A percentile compares a stretch with the other conserved stretches of the same genome.
These are phyloP conservation scores for Massariosphaeria phaeospora DNA, from an alignment of 495 filamentous ascomycete genomes.

Conservation along the genomic window DNA sequence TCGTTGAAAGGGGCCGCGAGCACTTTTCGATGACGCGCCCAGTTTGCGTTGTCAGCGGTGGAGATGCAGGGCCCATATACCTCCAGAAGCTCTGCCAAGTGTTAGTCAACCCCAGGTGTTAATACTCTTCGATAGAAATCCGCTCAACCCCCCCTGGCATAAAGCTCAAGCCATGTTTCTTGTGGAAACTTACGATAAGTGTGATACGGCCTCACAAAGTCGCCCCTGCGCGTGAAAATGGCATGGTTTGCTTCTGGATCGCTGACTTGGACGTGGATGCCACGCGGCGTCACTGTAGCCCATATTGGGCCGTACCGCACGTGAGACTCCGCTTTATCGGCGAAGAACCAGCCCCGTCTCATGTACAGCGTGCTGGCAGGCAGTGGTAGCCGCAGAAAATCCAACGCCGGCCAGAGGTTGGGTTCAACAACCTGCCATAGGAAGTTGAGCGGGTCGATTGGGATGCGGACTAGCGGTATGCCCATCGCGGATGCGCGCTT, in stretches of 20 bases:
- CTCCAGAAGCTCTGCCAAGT: constrained; percentile 2
- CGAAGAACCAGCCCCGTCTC: constrained; percentile 15
- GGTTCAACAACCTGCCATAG: constrained; percentile 13
- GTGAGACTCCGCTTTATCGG: constrained; percentile 9
- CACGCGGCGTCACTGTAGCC: constrained; percentile 14
- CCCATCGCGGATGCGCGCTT: constrained; percentile 12
- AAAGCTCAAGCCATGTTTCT: too few species aligned
- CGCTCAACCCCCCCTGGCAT: constrained; percentile 24
- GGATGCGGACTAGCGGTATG: constrained; percentile 15
- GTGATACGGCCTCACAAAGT: constrained; percentile 22
- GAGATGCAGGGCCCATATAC: constrained; percentile 32
- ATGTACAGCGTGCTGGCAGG: not conserved
- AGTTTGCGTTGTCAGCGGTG: constrained; percentile 30
- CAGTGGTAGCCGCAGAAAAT: not conserved
- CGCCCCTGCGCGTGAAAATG: not conserved
- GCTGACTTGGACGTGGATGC: constrained; percentile 14
- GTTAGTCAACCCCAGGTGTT: not conserved
- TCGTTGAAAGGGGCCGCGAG: constrained; percentile 47
- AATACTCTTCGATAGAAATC: too few species aligned
- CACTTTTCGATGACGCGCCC: constrained; percentile 44
- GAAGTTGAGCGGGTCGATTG: constrained; percentile 21
- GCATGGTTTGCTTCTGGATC: constrained; percentile 3
- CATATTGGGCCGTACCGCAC: not conserved
- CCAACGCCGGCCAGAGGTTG: constrained; percentile 4
- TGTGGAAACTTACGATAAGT: constrained; percentile 33